Evolutionary conservation across 495 filamentous ascomycete genomes (phyloP).

Genomic region (Hypoxylon lienhwacheense): DNA sequence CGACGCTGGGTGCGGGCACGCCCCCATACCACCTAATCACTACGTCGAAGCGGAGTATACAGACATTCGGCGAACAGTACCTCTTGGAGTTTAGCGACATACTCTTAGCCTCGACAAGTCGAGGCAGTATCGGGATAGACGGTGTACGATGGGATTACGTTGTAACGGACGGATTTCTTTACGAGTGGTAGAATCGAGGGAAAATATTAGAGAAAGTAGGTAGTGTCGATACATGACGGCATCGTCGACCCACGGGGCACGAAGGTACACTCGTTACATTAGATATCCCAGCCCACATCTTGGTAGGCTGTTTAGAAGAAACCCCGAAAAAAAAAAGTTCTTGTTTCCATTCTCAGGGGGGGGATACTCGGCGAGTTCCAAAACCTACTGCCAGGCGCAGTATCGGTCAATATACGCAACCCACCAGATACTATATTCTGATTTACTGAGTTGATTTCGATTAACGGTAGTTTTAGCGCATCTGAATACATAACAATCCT

Average conservation of each 20-base stretch:
- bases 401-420: constrained; percentile 17
- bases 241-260: not conserved
- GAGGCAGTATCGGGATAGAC: constrained; percentile 5
- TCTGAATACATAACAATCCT: constrained; percentile 21
- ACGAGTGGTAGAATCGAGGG: constrained; percentile 1
- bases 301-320: not conserved
- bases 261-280: constrained; percentile 12
- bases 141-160: constrained; percentile 1
- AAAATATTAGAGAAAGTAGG: constrained; percentile 6
- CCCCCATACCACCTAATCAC: constrained; percentile 33
- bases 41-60: constrained; percentile 5
- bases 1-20: constrained; percentile 55
- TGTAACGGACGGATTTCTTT: not conserved
- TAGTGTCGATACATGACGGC: constrained; percentile 1
- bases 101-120: constrained; percentile 12
- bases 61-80: constrained; percentile 8
- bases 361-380: not conserved
- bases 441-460: constrained; percentile 14
- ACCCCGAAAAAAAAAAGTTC: not conserved
- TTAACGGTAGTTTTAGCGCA: constrained; percentile 15
- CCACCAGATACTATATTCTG: constrained; percentile 12
- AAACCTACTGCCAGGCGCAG: constrained; percentile 30
- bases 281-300: constrained; percentile 1
- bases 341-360: not conserved
- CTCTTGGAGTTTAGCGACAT: constrained; percentile 14